Percentiles rank a stretch among this genome's conserved stretches.
phyloP scores from a whole-genome alignment of 371 early-diverging fungal genomes.

The Lichtheimia ornata region DNA sequence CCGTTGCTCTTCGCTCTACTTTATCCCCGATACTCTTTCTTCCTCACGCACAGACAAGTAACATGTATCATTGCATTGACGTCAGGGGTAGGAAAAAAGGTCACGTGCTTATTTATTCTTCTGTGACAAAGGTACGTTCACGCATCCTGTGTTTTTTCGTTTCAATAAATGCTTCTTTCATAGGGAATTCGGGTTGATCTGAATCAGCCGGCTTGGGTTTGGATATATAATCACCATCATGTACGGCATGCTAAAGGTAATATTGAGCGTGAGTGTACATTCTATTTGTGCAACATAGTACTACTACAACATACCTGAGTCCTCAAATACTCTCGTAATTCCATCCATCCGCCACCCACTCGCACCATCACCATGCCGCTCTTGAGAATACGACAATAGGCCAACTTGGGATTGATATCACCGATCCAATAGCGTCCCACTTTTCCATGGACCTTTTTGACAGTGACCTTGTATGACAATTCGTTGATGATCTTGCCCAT shows the following conservation, averaged over 20 bases:
- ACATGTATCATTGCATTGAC: too few relatives aligned
- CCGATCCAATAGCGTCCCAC: conserved; percentile 76
- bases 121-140: too few relatives aligned
- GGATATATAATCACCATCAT: conserved; percentile 47
- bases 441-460: conserved; percentile 62
- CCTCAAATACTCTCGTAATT: conserved; percentile 54
- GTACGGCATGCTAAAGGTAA: conserved; percentile 32
- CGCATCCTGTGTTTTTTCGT: conserved; percentile 18
- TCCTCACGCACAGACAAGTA: too few relatives aligned
- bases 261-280: conserved; percentile 49
- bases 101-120: too few relatives aligned
- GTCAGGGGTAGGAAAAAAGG: too few relatives aligned
- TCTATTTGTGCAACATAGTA: not conserved
- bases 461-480: conserved; percentile 40
- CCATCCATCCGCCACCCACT: conserved; percentile 81
- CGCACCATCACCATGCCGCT: conserved; percentile 77
- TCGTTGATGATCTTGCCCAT: conserved; percentile 72
- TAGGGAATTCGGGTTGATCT: conserved; percentile 18
- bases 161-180: conserved; percentile 48
- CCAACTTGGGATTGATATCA: conserved; percentile 66
- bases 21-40: too few relatives aligned
- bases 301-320: too few relatives aligned
- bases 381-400: conserved; percentile 69
- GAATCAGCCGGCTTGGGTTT: conserved; percentile 18
- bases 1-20: too few relatives aligned